Conservation (phyloP, 2,329 filamentous ascomycete species). For the Aspergillus udagawae region DNA sequence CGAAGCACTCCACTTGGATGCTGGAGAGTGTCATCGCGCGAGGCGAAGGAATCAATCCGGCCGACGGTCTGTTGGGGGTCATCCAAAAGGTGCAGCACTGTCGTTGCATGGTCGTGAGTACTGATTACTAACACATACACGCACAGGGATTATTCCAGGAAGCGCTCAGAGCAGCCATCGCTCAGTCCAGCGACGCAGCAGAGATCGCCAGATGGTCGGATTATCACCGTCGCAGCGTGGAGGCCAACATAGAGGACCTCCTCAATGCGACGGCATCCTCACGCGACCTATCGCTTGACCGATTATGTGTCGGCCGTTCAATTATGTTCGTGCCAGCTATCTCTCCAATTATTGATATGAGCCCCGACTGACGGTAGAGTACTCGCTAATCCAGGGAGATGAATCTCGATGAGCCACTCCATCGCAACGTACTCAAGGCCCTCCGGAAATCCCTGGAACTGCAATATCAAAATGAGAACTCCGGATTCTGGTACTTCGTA, state of each 20-base stretch:
- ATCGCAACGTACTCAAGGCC: background rate
- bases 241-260: background rate
- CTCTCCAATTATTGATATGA: no score
- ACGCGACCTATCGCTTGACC: background rate
- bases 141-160: background rate
- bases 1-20: background rate
- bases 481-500: background rate
- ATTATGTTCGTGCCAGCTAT: background rate
- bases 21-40: constrained; percentile 1
- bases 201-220: background rate
- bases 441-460: background rate
- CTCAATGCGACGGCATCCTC: background rate
- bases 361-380: background rate
- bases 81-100: background rate
- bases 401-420: background rate
- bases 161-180: background rate
- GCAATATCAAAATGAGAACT: background rate
- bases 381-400: background rate
- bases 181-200: background rate
- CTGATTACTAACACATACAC: background rate
- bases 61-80: background rate
- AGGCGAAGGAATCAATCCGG: background rate
- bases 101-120: background rate
- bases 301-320: background rate
- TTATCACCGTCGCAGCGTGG: constrained; percentile 1